Percentiles rank a stretch among this genome's conserved stretches.
phyloP scores from a whole-genome alignment of 2,329 filamentous ascomycete genomes.

The Pseudofabraea citricarpa region DNA sequence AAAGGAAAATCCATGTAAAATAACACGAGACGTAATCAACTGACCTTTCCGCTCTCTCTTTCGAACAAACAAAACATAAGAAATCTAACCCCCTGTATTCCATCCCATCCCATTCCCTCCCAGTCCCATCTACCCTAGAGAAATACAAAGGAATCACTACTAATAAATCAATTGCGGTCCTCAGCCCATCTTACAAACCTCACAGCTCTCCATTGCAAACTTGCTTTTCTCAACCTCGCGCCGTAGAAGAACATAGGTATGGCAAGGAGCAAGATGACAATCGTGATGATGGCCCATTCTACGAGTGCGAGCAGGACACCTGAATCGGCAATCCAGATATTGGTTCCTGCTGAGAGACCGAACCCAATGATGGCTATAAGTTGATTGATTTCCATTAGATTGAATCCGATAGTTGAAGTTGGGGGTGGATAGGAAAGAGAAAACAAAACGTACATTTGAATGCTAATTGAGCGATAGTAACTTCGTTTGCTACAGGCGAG shows the following conservation, averaged over 20 bases:
- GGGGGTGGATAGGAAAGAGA: no score
- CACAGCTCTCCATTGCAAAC: slow-evolving; percentile 9
- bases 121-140: neutral
- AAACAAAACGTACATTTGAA: slow-evolving; percentile 12
- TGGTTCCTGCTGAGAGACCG: slow-evolving; percentile 9
- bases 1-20: no score
- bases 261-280: slow-evolving; percentile 5
- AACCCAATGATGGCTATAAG: slow-evolving; percentile 9
- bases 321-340: slow-evolving; percentile 8
- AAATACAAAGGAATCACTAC: no score
- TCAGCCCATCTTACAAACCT: slow-evolving; percentile 5
- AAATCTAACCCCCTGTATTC: no score
- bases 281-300: slow-evolving; percentile 9
- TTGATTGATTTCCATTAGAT: neutral
- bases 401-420: neutral
- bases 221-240: slow-evolving; percentile 8
- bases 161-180: neutral
- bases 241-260: slow-evolving; percentile 13
- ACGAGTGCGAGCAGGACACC: slow-evolving; percentile 6
- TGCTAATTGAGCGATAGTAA: slow-evolving; percentile 11
- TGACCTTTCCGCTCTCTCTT: no score
- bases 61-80: no score
- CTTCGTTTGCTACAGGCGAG: slow-evolving; percentile 12
- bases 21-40: no score
- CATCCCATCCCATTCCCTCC: no score